phyloP scores from a whole-genome alignment of 441 rosid genomes.

The Cnidoscolus chayamansa region DNA sequence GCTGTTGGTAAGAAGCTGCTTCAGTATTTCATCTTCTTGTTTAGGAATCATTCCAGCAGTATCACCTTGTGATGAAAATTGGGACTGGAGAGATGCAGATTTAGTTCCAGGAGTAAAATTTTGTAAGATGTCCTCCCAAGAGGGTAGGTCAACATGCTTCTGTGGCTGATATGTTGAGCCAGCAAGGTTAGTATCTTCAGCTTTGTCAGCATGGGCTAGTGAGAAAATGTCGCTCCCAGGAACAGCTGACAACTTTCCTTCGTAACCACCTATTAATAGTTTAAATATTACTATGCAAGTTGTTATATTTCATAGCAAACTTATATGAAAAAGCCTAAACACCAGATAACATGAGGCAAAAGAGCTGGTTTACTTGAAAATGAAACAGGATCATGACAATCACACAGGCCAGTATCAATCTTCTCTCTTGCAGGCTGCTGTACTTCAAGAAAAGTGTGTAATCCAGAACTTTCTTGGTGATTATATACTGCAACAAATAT shows the following conservation, averaged over 20 bases:
- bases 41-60: conserved; percentile 29
- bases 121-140: conserved; percentile 61
- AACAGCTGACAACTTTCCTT: conserved; percentile 39
- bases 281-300: conserved; percentile 24
- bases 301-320: neutral
- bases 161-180: conserved; percentile 43
- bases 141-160: conserved; percentile 47
- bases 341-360: conserved; percentile 15
- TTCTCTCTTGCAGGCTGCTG: conserved; percentile 44
- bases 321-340: conserved; percentile 2
- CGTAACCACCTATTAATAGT: conserved; percentile 42
- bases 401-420: conserved; percentile 38
- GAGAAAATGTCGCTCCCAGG: conserved; percentile 38
- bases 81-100: conserved; percentile 34
- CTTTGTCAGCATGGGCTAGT: conserved; percentile 34
- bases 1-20: conserved; percentile 38
- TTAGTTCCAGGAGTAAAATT: conserved; percentile 44
- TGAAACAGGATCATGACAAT: conserved; percentile 41
- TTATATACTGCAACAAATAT: conserved; percentile 49
- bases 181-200: conserved; percentile 33
- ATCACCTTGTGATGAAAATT: conserved; percentile 34
- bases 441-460: conserved; percentile 43
- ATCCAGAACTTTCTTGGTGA: conserved; percentile 52
- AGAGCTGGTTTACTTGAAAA: conserved; percentile 42
- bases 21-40: conserved; percentile 45